Percentiles rank a stretch among this genome's conserved stretches.
These are phyloP conservation scores for Dendrocalamus sinicus DNA, from an alignment of 176 grass and related monocot genomes.

Conservation along the genomic window DNA sequence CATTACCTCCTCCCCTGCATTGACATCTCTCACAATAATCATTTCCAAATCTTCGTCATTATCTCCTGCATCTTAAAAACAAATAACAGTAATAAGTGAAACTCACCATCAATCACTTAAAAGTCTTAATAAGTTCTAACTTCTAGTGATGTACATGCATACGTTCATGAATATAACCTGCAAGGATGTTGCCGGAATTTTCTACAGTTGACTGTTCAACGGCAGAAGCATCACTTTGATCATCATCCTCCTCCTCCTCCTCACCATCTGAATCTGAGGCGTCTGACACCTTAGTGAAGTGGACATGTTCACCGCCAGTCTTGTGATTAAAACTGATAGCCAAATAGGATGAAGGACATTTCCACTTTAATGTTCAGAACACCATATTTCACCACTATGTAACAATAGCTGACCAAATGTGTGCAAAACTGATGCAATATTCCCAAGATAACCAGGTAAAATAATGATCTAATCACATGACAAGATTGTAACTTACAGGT, in stretches of 20 bases:
- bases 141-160: background rate
- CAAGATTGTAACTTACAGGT: conserved; percentile 71
- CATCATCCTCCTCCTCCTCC: conserved; percentile 33
- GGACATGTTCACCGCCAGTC: conserved; percentile 84
- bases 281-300: conserved; percentile 60
- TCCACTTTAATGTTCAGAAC: background rate
- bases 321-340: conserved; percentile 90
- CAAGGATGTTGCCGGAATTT: conserved; percentile 47
- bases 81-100: conserved; percentile 27
- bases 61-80: conserved; percentile 41
- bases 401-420: background rate
- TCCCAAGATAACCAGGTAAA: conserved; percentile 9
- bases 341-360: conserved; percentile 14
- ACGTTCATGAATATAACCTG: conserved; percentile 56
- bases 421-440: background rate
- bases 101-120: background rate
- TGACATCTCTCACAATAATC: conserved; percentile 72
- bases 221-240: conserved; percentile 46
- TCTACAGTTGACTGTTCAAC: conserved; percentile 52
- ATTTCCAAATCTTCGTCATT: conserved; percentile 75
- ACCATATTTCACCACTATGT: background rate
- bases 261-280: conserved; percentile 56
- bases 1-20: conserved; percentile 79
- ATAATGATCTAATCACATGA: conserved; percentile 9
- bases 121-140: background rate